A percentile compares a stretch with the other conserved stretches of the same genome.
Conservation (phyloP, 164 flowering plant species). For the Malania oleifera region DNA sequence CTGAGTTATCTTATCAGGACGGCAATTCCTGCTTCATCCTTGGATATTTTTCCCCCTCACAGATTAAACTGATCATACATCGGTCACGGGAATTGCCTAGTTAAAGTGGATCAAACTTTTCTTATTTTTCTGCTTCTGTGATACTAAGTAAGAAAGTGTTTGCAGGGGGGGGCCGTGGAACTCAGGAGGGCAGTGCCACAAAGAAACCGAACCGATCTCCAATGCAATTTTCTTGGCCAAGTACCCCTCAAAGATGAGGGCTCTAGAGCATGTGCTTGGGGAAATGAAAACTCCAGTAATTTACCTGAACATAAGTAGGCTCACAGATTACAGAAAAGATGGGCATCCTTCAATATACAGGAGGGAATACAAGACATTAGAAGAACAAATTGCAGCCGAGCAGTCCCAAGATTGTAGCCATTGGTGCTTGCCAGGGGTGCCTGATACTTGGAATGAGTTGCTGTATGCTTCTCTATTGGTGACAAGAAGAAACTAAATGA, state of each 20-base stretch:
- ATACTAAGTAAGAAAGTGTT: no score
- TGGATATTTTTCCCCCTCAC: no score
- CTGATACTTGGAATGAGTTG: conserved; percentile 85
- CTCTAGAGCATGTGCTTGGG: conserved; percentile 42
- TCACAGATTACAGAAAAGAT: conserved; percentile 77
- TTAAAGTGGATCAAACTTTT: background rate
- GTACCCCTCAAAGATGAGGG: conserved; percentile 73
- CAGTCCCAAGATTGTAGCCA: conserved; percentile 78
- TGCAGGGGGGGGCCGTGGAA: conserved; percentile 91
- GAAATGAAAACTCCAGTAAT: conserved; percentile 54
- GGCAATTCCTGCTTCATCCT: no score
- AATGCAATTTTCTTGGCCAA: conserved; percentile 41
- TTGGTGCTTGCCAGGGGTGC: conserved; percentile 94
- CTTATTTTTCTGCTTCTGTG: no score
- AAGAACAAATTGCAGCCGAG: conserved; percentile 36
- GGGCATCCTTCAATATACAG: conserved; percentile 83
- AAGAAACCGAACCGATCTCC: conserved; percentile 66
- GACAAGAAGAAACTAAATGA: conserved; percentile 15
- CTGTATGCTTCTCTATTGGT: conserved; percentile 62
- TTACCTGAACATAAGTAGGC: conserved; percentile 69
- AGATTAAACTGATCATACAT: no score
- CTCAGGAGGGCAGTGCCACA: conserved; percentile 80
- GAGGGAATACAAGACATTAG: conserved; percentile 34
- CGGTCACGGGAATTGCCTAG: background rate
- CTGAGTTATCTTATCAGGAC: no score